Percentiles rank a stretch among this genome's conserved stretches.
Conservation (phyloP, 768 basidiomycete genomes). For the Mycena olivaceomarginata region DNA sequence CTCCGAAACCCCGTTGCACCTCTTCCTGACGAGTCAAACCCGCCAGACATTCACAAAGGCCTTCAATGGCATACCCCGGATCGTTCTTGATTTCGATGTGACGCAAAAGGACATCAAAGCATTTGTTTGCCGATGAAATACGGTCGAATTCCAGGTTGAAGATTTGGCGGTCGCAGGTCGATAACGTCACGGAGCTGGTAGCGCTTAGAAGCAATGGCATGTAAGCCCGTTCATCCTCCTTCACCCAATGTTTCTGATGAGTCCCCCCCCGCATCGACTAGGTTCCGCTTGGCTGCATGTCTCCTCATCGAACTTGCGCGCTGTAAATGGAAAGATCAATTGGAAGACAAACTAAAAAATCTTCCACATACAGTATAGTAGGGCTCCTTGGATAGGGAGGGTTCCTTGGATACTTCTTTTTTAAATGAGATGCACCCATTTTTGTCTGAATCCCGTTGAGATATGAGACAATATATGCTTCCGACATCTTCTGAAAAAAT, state of each 20-base stretch:
- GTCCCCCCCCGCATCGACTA: neutral
- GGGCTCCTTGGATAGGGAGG: no score
- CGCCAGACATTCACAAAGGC: neutral
- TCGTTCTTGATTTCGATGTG: neutral
- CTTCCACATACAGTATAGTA: no score
- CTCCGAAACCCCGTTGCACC: conserved; percentile 11
- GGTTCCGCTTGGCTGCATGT: neutral
- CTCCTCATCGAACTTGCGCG: neutral
- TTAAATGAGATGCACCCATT: no score
- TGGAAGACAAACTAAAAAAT: neutral
- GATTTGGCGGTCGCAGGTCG: neutral
- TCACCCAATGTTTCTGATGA: neutral
- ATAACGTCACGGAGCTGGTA: neutral
- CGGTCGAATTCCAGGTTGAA: neutral
- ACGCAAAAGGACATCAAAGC: neutral
- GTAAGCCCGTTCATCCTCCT: neutral
- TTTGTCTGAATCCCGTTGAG: no score
- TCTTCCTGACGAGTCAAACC: conserved; percentile 18
- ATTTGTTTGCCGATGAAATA: conserved; percentile 1
- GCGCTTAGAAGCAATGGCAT: neutral
- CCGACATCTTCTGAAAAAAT: no score
- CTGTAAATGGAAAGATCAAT: neutral
- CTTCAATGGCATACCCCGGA: neutral
- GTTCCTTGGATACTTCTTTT: no score
- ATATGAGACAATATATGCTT: no score